Base-by-base conservation (phyloP, 768 basidiomycete species). In the Coprinopsis cinerea region DNA sequence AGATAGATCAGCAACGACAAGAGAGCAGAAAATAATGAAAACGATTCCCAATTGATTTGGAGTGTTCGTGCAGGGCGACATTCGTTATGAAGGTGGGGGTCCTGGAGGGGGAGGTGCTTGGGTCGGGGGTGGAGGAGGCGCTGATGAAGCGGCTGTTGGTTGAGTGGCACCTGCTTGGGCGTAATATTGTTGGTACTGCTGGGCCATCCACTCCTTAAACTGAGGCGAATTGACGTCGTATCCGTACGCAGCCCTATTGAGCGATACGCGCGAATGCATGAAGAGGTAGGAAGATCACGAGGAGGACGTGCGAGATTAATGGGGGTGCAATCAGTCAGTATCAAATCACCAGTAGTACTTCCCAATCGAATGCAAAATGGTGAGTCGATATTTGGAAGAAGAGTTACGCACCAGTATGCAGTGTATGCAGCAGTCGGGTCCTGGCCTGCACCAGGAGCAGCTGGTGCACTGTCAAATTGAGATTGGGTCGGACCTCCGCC, bases 141-240 rank as follows among this genome's bases (percentile, higher is more conserved):
- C n/a, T n/a, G n/a, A n/a, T n/a, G n/a, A n/a, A n/a, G n/a, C n/a
- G n/a, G n/a, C n/a, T n/a, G n/a, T 18, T 6, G 36, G 11, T 17
- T 10, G 10, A 39, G 10, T 17, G 18, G 10, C 36, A 39, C 11
- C 49, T 20, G 61, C 57, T 4, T 64, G 55, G 17, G 59, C 63
- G 51, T 84, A 79, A 57, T 90, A 88, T 58, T 83, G 82, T 53
- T 79, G 75, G 58, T 85, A 82, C 55, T 87, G 84, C 54, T 79
- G 79, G 9, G 83, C 80, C 32, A 79, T 79, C 88, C 88, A 90
- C 57, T 86, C 79, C 62, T 88, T 89, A 64, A 90, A 91, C 57
- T 89, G 78, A 1, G 76, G 59, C 2, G 89, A 86, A 61, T 90
- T 91, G 52, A 90, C 83, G 57, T 92, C 89, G 64, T 91, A 91